Base-by-base conservation (phyloP, 305 asterid genomes). In the Ilex paraguariensis region DNA sequence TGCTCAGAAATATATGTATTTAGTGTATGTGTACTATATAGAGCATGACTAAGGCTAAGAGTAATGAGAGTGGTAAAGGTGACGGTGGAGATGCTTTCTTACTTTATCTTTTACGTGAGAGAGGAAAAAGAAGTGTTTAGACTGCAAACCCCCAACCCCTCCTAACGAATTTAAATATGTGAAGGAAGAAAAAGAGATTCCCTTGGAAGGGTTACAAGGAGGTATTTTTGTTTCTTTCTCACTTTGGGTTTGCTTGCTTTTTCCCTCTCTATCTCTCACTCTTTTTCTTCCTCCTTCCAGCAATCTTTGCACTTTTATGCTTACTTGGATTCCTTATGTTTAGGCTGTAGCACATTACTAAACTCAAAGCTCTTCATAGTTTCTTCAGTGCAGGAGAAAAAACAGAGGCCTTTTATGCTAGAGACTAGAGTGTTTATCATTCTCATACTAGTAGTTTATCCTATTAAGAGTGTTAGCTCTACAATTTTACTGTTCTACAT, bases 21-120 rank as follows among this genome's bases (percentile, higher is more conserved):
- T 8, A 21, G 28, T 21, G 28, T 21, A 36, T 36, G 42, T 36
- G 42, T 36, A 36, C 7, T 36, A 36, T 36, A 36, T 21, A 21
- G 28, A 21, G 28, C 28, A 21, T 21, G 42, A 36, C 42, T 21
- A 21, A 36, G 42, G 9, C 7, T 36, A 36, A 8, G 9, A 36
- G 42, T 52, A 52, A 10, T 16, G 31, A 52, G 31, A 17, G 5
- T 52, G 56, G 30, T 52, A 56, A 9, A 63, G 79, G 44, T 61
- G 62, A 61, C 49, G 55, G 62, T 54, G 64, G 65, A 68, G 84
- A 77, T 80, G 83, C 91, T 69, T 57, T 70, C 61, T 61, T 68
- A 54, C 90, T 84, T 88, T 86, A 76, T 76, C 95, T 82, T 82
- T 88, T 71, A 61, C 75, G 52, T 72, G 77, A 33, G 64, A 72